Evolutionary conservation across 164 flowering plant species (phyloP).

Genomic region (Euptelea pleiosperma): DNA sequence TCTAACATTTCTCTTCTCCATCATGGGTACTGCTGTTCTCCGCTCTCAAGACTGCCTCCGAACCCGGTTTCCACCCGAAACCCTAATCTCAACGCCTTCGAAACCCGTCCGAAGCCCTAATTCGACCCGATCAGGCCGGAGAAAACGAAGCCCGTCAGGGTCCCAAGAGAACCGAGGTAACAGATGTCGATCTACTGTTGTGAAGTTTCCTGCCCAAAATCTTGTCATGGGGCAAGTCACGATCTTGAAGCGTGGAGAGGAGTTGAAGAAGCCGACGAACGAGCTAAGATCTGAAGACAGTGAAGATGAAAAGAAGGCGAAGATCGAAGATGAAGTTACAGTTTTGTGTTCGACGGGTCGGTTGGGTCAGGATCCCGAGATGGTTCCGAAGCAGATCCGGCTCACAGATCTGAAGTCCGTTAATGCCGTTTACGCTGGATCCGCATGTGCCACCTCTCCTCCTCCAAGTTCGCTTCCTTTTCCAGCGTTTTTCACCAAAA

Average conservation of each 20-base stretch:
- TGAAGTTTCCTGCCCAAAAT: not conserved
- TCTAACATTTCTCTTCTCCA: too few species aligned
- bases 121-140: slow-evolving; percentile 2
- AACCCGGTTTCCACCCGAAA: not conserved
- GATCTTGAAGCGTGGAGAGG: slow-evolving; percentile 18
- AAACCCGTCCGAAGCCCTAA: not conserved
- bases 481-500: slow-evolving; percentile 13
- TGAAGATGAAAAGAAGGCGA: not conserved
- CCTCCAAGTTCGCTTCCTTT: too few species aligned
- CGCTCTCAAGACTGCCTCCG: slow-evolving; percentile 9
- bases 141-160: slow-evolving; percentile 2
- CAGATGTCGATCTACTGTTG: not conserved
- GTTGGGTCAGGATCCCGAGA: slow-evolving; percentile 16
- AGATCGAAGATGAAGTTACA: not conserved
- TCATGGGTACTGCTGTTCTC: slow-evolving; percentile 11
- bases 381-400: slow-evolving; percentile 13
- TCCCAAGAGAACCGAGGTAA: not conserved
- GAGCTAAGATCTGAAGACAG: not conserved
- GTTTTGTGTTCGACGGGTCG: slow-evolving; percentile 6
- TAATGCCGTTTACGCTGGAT: slow-evolving; percentile 9
- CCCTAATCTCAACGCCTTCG: not conserved
- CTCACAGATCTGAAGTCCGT: not conserved
- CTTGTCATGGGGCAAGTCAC: slow-evolving; percentile 14
- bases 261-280: not conserved
- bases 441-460: slow-evolving; percentile 10